phyloP scores from a whole-genome alignment of 2,329 filamentous ascomycete genomes.

The Pseudogymnoascus sp. region DNA sequence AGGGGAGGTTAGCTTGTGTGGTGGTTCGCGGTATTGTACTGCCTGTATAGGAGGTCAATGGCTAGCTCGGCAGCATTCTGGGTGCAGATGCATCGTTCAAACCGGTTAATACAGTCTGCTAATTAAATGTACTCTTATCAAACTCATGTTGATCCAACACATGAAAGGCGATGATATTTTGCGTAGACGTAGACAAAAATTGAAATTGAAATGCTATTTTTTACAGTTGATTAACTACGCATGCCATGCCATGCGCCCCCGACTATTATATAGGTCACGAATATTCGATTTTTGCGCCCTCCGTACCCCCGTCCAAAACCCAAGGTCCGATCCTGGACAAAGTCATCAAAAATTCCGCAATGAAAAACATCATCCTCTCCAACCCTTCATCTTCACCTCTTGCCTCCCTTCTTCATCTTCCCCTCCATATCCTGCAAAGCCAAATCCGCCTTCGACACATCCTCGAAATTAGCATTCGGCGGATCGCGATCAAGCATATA shows the following conservation, averaged over 20 bases:
- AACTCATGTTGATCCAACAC: no score
- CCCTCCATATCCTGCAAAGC: neutral
- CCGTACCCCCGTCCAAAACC: neutral
- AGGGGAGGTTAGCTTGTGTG: no score
- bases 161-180: no score
- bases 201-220: neutral
- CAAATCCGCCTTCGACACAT: constrained; percentile 2
- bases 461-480: constrained; percentile 4
- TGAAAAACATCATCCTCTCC: neutral
- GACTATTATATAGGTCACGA: neutral
- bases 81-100: no score
- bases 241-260: neutral
- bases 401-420: neutral
- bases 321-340: neutral
- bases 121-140: no score
- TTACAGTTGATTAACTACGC: neutral
- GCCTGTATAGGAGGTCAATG: no score
- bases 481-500: constrained; percentile 5
- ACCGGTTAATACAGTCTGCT: no score
- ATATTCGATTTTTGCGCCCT: neutral
- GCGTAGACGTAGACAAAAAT: neutral
- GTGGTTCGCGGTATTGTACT: no score
- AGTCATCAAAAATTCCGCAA: neutral
- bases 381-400: constrained; percentile 15
- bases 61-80: no score